A percentile compares a stretch with the other conserved stretches of the same genome.
phyloP scores from a whole-genome alignment of 805 yeast genomes.

The Yarrowia osloensis region DNA sequence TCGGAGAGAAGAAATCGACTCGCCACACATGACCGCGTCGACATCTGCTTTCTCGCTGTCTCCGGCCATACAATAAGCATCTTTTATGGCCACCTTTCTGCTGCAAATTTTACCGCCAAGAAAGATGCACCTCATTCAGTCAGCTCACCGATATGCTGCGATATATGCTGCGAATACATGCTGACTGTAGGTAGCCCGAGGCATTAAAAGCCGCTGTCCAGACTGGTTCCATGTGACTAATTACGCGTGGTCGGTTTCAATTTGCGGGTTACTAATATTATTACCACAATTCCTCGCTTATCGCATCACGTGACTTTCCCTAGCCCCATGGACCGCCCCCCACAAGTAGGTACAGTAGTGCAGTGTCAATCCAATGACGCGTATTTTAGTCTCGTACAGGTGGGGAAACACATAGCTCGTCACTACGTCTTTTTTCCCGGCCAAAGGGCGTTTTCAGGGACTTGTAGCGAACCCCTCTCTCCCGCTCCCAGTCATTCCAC shows the following conservation, averaged over 20 bases:
- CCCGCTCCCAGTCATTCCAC: not conserved
- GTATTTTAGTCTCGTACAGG: not conserved
- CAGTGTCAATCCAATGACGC: not conserved
- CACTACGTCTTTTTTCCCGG: not conserved
- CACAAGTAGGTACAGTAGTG: not conserved
- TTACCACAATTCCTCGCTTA: too few relatives aligned
- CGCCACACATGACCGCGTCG: too few relatives aligned
- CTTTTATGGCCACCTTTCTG: not conserved
- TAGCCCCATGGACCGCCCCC: not conserved
- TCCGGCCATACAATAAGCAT: not conserved
- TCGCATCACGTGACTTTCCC: not conserved
- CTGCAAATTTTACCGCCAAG: conserved; percentile 16
- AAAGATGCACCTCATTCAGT: not conserved
- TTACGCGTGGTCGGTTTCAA: too few relatives aligned
- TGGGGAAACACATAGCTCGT: not conserved
- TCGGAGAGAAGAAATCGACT: too few relatives aligned
- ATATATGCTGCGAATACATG: not conserved
- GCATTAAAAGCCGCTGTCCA: not conserved
- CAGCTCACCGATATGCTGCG: not conserved
- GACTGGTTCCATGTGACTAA: too few relatives aligned
- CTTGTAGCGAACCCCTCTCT: not conserved
- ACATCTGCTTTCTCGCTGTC: too few relatives aligned
- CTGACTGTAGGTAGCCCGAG: not conserved
- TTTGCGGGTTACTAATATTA: too few relatives aligned
- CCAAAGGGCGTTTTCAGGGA: not conserved